These are phyloP conservation scores for Debaryomycetaceae sp. DNA, from an alignment of 1,139 yeast species.

Conservation along the genomic window DNA sequence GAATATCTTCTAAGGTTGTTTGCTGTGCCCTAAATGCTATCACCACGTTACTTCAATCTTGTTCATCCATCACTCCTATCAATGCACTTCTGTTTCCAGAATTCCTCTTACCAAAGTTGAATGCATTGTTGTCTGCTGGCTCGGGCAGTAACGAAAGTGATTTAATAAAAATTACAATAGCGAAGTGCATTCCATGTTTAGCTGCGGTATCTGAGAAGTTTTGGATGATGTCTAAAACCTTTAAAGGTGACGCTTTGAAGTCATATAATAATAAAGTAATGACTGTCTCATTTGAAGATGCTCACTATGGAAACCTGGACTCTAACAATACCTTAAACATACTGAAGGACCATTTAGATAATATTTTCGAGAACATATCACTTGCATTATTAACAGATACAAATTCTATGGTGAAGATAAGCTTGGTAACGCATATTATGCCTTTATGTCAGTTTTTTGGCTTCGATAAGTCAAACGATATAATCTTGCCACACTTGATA, in stretches of 20 bases:
- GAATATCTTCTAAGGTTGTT: constrained; percentile 47
- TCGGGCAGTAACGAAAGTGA: constrained; percentile 26
- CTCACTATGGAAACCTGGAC: constrained; percentile 5
- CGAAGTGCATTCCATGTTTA: constrained; percentile 67
- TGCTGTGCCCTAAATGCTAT: constrained; percentile 53
- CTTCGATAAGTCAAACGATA: constrained; percentile 80
- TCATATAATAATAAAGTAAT: constrained; percentile 7
- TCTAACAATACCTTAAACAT: constrained; percentile 14
- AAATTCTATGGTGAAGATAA: constrained; percentile 61
- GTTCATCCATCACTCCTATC: constrained; percentile 68
- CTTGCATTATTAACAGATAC: constrained; percentile 67
- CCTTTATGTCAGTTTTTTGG: constrained; percentile 84
- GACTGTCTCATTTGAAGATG: constrained; percentile 5
- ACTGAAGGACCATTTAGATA: constrained; percentile 27
- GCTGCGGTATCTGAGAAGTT: constrained; percentile 63
- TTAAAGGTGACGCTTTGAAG: constrained; percentile 34
- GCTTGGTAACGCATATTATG: constrained; percentile 63
- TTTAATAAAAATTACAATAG: constrained; percentile 63
- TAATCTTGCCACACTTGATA: constrained; percentile 83
- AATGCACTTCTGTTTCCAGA: constrained; percentile 77
- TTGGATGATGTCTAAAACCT: constrained; percentile 60
- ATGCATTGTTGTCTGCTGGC: constrained; percentile 34
- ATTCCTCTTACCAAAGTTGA: constrained; percentile 72
- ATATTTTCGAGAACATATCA: constrained; percentile 62
- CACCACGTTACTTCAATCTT: constrained; percentile 60